Base-by-base conservation (phyloP, 768 basidiomycete genomes). In the Cystobasidium tubakii region DNA sequence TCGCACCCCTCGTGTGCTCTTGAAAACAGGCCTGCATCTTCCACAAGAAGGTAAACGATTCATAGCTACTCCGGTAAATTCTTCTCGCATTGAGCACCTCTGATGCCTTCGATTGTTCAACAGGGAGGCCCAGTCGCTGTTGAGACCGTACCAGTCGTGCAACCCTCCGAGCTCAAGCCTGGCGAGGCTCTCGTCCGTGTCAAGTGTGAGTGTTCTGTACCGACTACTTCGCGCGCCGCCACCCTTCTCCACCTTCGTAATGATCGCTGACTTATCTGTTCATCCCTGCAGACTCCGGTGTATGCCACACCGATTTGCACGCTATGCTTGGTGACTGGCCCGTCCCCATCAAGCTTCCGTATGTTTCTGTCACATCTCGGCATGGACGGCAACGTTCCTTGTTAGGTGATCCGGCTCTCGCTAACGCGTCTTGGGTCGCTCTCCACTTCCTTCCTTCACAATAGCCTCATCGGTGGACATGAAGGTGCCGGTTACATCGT, bases 311-410 rank as follows among this genome's bases (percentile, higher is more conserved):
- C 23, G 78, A 78, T 43, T 62, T 77, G 63, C 91, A 92, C 77
- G 88, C 88, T 31, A 86, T 86, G 43, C 81, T 85, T 44, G 86
- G 86, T 54, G 92, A 93, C 79, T 93, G 92, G 92, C 92, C 92
- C 0, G 73, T 90, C 12, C 81, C 84, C n/a, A 83, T 86, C 39
- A 85, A 83, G 66, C 83, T 83, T 0, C 89, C 62, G 60, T 66
- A 43, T 10, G 60, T 66, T 67, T 21, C n/a, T n/a, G 19, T 33
- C 23, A 19, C 23, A 3, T 53, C 19, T 42, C 4, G 21, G 55
- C 54, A 17, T 62, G 17, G 17, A 7, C 53, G n/a, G 29, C 25
- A 31, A 13, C 39, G 7, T 39, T 39, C 7, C 39, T 39, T 15
- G 39, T 39, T 15, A 39, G 7, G 39, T 39, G 39, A 39, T 39